Percentiles rank a stretch among this genome's conserved stretches.
Evolutionary conservation across 1,284 basidiomycete species (phyloP).

Genomic region (Ceratobasidium sp.): DNA sequence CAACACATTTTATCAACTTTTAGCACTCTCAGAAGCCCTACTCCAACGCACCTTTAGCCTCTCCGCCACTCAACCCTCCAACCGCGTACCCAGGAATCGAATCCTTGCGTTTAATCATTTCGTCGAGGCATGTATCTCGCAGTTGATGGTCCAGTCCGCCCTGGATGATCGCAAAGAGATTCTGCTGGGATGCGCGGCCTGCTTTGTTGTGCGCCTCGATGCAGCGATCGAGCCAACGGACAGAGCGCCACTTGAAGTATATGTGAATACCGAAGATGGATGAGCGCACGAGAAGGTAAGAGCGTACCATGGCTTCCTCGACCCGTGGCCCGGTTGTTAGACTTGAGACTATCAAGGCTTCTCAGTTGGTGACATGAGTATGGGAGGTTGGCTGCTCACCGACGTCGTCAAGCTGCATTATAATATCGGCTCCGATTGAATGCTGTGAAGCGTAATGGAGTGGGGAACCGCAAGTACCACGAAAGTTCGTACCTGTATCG

Average conservation of each 20-base stretch:
- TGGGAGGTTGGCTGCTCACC: conserved; percentile 63
- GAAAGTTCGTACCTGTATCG: conserved; percentile 51
- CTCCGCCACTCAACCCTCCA: conserved; percentile 82
- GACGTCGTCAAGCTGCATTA: conserved; percentile 92
- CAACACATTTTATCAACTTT: not conserved
- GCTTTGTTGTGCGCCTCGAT: conserved; percentile 77
- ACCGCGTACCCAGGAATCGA: conserved; percentile 85
- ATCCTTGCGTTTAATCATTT: conserved; percentile 81
- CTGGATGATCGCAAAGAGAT: conserved; percentile 89
- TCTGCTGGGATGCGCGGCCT: conserved; percentile 74
- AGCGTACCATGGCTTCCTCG: conserved; percentile 75
- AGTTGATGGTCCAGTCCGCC: conserved; percentile 79
- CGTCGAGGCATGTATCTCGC: conserved; percentile 79
- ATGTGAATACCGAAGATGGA: too few species aligned
- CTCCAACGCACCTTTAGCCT: conserved; percentile 78
- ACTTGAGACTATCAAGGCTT: conserved; percentile 69
- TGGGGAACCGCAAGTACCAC: not conserved
- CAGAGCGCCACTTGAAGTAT: conserved; percentile 67
- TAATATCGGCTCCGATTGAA: conserved; percentile 87
- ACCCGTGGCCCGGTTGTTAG: conserved; percentile 81
- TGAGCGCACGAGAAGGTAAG: not conserved
- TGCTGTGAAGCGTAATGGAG: conserved; percentile 73
- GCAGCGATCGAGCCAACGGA: conserved; percentile 88
- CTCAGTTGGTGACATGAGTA: not conserved
- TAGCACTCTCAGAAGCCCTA: not conserved